Conservation (phyloP, 176 grass and related monocot genomes). For the Eremochloa ophiuroides region DNA sequence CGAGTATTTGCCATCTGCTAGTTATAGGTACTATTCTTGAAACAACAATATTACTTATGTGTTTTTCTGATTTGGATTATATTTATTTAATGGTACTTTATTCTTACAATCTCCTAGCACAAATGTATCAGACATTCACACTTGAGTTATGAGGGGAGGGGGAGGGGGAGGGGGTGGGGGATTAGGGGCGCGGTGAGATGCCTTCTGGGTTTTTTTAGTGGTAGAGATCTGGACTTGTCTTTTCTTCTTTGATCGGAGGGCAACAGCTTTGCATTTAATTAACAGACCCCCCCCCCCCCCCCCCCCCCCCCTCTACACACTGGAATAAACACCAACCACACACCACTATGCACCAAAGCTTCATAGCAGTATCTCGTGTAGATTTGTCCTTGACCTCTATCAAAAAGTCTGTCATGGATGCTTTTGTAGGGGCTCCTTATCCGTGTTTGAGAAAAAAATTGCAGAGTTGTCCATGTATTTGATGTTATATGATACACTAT, state of each 20-base stretch:
- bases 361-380: neutral
- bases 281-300: no score
- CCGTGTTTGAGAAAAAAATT: neutral
- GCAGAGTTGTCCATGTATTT: conserved; percentile 1
- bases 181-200: no score
- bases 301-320: neutral
- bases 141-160: conserved; percentile 11
- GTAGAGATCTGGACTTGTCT: neutral
- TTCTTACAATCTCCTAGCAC: conserved; percentile 3
- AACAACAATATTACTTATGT: neutral
- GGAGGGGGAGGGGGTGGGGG: no score
- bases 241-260: neutral
- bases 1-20: conserved; percentile 72
- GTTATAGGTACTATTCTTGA: conserved; percentile 64
- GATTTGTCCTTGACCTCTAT: neutral
- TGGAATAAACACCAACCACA: neutral
- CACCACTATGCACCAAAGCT: neutral
- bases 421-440: neutral
- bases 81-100: neutral
- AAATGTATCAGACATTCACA: neutral
- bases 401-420: neutral
- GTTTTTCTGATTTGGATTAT: conserved; percentile 5
- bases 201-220: no score
- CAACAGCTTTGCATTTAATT: neutral
- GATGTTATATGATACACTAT: neutral